Evolutionary conservation across 192 early-diverging fungal genomes (phyloP), one percentile per base, ranked within the genome.

Genomic region (Coemansia sp.): DNA sequence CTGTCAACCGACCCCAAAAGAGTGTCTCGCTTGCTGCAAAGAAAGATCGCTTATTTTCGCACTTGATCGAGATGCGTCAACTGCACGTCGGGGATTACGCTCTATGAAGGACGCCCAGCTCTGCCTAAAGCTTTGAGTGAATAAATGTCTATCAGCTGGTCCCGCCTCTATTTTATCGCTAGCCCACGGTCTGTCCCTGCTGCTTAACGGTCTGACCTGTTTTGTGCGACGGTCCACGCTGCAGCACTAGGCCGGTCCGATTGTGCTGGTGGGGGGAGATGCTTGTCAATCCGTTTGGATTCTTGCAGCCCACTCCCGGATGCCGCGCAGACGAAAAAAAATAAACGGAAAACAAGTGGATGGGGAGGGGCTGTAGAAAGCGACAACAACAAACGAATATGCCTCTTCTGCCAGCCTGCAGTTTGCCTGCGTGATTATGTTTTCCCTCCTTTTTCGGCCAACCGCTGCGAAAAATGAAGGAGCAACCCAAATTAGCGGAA

Each of bases 21-120:
- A 66, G 34, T 39, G 59, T 23, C 59, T 38, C 44, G 66, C 66
- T 39, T 39, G 55, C 66, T 59, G 66, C 66, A 68, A 68, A 68
- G 66, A 58, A 58, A 68, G 57, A 68, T 68, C 66, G 39, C 66
- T 68, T 59, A 45, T 60, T 60, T 58, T 51, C 34, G 36, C 15
- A 11, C 59, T 48, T 61, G 36, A 61, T 61, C 59, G 36, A 39
- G 59, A 58, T 58, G 55, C 55, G 55, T 7, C 55, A 58, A 58
- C 55, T 58, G 55, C 55, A 58, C 55, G 29, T 58, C 29, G 14
- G 15, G 55, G 51, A 53, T 53, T 53, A 53, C 25, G 51, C 51
- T 25, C 25, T 53, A 9, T 8, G 19, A 11, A 29, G n/a, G n/a
- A 58, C 3, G 5, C 31, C 12, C 15, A 1, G 10, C 25, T 34